Evolutionary conservation across 257 asterid species (phyloP).

Genomic region (Nyctanthes arbortristis): DNA sequence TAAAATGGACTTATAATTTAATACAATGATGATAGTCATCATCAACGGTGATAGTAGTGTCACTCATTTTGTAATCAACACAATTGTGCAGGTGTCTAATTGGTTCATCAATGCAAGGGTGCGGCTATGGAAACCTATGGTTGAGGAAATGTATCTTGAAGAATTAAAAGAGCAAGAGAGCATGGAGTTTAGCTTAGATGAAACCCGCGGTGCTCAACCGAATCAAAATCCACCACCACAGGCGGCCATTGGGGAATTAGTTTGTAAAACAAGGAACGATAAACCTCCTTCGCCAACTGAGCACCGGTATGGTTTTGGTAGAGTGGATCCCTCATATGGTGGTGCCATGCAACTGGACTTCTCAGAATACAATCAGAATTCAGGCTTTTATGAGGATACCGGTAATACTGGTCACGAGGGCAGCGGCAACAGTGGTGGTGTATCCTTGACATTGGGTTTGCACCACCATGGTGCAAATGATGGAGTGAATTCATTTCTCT

Average conservation of each 20-base stretch:
- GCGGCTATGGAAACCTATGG: slow-evolving; percentile 99
- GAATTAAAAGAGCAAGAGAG: slow-evolving; percentile 65
- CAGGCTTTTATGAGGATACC: too few species aligned
- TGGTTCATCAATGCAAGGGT: too few species aligned
- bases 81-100: too few species aligned
- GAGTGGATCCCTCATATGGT: slow-evolving; percentile 33
- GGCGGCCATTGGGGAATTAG: slow-evolving; percentile 25
- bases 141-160: slow-evolving; percentile 90
- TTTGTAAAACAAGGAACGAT: slow-evolving; percentile 63
- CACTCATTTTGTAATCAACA: slow-evolving; percentile 88
- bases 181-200: slow-evolving; percentile 20
- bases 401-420: neutral
- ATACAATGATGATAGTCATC: too few species aligned
- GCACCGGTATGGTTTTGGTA: slow-evolving; percentile 29
- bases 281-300: slow-evolving; percentile 34
- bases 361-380: slow-evolving; percentile 45
- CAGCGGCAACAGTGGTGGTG: slow-evolving; percentile 41
- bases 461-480: slow-evolving; percentile 54
- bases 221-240: slow-evolving; percentile 20
- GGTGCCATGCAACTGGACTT: slow-evolving; percentile 60
- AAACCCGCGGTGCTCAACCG: neutral
- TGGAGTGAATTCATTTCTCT: slow-evolving; percentile 56
- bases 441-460: slow-evolving; percentile 77
- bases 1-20: too few species aligned
- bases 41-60: too few species aligned